Percentiles rank a stretch among this genome's conserved stretches.
phyloP scores from a whole-genome alignment of 2,329 filamentous ascomycete species.

The Hymenoscyphus linearis region DNA sequence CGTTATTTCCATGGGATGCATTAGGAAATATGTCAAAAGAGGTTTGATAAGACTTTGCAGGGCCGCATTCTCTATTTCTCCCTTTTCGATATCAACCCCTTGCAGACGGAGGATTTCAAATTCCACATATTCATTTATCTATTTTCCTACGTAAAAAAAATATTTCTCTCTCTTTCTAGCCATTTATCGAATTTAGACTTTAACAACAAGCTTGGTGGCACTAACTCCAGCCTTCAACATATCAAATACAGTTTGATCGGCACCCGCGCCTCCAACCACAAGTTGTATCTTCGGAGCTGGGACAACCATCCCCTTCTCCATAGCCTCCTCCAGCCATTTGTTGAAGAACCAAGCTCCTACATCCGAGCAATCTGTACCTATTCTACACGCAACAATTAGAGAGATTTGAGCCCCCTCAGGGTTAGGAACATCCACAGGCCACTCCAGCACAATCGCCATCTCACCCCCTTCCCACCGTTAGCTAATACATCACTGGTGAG shows the following conservation, averaged over 20 bases:
- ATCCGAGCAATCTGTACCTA: constrained; percentile 29
- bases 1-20: too few relatives aligned
- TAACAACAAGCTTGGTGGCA: constrained; percentile 38
- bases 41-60: too few relatives aligned
- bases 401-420: constrained; percentile 33
- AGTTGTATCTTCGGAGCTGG: constrained; percentile 34
- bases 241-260: constrained; percentile 37
- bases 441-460: constrained; percentile 27
- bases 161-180: too few relatives aligned
- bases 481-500: constrained; percentile 27
- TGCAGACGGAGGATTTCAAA: too few relatives aligned
- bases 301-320: background rate
- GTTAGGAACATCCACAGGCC: constrained; percentile 21
- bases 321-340: background rate
- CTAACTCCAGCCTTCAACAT: constrained; percentile 34
- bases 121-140: too few relatives aligned
- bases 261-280: constrained; percentile 37
- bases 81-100: too few relatives aligned
- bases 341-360: background rate
- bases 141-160: too few relatives aligned
- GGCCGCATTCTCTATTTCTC: too few relatives aligned
- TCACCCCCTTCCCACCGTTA: constrained; percentile 34
- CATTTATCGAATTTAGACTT: constrained; percentile 7
- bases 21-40: too few relatives aligned
- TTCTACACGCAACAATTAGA: constrained; percentile 33